Evolutionary conservation across 495 filamentous ascomycete species (phyloP).

Genomic region (Chaetomidium leptoderma): DNA sequence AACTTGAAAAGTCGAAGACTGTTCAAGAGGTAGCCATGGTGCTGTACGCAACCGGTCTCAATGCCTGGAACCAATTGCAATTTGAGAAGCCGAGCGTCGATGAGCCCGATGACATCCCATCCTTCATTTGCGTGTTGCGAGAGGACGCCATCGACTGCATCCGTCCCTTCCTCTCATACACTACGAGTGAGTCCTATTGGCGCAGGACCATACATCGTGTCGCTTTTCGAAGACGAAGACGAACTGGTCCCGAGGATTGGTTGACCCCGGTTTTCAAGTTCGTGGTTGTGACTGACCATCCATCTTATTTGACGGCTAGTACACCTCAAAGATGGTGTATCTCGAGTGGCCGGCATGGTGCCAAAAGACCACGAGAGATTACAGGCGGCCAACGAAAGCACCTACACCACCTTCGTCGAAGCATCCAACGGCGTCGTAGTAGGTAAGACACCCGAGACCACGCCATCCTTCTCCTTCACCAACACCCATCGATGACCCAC

Average conservation of each 20-base stretch:
- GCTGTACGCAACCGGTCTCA: conserved; percentile 49
- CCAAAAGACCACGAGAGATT: conserved; percentile 14
- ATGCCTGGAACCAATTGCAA: conserved; percentile 47
- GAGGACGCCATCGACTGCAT: conserved; percentile 30
- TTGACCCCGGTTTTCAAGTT: not conserved
- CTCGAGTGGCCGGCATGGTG: conserved; percentile 17
- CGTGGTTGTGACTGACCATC: no score
- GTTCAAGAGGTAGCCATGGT: conserved; percentile 39
- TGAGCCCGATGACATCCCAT: conserved; percentile 40
- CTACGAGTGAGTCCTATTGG: conserved; percentile 41
- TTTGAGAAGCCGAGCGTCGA: conserved; percentile 23
- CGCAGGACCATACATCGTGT: not conserved
- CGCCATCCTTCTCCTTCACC: no score
- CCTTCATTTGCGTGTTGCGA: conserved; percentile 37
- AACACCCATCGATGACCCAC: not conserved
- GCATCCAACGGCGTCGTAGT: conserved; percentile 28
- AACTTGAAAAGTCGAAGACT: no score
- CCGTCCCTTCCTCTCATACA: conserved; percentile 35
- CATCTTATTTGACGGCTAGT: conserved; percentile 3
- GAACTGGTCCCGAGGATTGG: not conserved
- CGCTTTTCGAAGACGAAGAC: not conserved
- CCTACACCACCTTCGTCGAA: conserved; percentile 19
- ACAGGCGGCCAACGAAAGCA: conserved; percentile 5
- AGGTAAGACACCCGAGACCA: conserved; percentile 13
- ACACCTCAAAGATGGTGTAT: conserved; percentile 2